Evolutionary conservation across 2,329 filamentous ascomycete species (phyloP), one percentile per base, ranked within the genome.

Genomic region (Xylaria sp.): DNA sequence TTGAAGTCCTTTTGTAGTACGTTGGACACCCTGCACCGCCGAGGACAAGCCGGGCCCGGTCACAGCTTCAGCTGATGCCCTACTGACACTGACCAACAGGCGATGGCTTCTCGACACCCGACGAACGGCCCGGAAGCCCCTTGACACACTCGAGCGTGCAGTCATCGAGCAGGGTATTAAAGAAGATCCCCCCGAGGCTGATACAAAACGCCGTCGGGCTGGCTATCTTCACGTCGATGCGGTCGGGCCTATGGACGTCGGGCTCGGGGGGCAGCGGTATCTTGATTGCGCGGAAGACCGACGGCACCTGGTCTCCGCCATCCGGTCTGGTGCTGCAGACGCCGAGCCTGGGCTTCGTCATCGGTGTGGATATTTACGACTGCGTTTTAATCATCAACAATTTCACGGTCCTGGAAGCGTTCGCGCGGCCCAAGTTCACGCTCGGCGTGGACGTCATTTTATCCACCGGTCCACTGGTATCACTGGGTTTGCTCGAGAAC

Each of bases 211-310:
- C 94, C 32, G 93, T 95, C 73, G 95, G 93, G 12, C 86, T 98
- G 66, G 94, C 93, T 63, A 93, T 98, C 73, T 97, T 97, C 82
- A 97, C 94, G 0, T 97, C 93, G 34, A 97, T 97, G 93, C 90
- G 95, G 67, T 95, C 93, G 15, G 95, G 95, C 13, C 83, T 97
- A 36, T 97, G 94, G 92, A 86, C 97, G 73, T 95, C 93, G 53
- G 95, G 95, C 53, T 94, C 94, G 18, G 94, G 94, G 32, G 95
- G 95, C 45, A 95, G 93, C 65, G 95, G 95, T 59, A 87, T 98
- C 45, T 85, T 98, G 45, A 89, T 97, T 67, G 94, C 91, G 20
- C 89, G 93, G 72, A 92, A 93, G 75, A 90, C 91, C 28, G 94
- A 97, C 72, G 94, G 94, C 7, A 90, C 90, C 71, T 97, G 94